Base-by-base conservation (phyloP, 495 filamentous ascomycete species). In the Neurospora sp. region DNA sequence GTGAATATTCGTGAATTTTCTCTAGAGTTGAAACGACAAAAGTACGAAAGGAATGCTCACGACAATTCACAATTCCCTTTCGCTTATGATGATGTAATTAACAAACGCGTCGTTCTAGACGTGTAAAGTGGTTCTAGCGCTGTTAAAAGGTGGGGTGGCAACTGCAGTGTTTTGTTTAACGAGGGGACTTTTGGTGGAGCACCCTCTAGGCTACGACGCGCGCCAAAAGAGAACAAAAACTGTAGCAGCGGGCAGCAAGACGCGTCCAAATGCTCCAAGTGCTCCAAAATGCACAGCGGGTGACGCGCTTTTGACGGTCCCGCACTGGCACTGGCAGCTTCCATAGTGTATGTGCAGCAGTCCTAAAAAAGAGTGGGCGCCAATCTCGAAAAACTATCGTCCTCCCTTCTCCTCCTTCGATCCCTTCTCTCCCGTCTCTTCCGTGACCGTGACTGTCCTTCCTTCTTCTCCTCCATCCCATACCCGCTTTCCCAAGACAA, bases 381-480 rank as follows among this genome's bases (percentile, higher is more conserved):
- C 28, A 66, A 34, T 66, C 54, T 66, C 13, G 28, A 66, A 38
- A 74, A 54, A 15, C 39, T 13, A n/a, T 48, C 43, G 6, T 39
- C 24, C 13, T 24, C 37, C 42, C 72, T 62, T 37, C 70, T 34
- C 28, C 38, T 66, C 28, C 43, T 71, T 48, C 62, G 54, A 69
- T 39, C 36, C 19, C 40, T 40, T 69, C 42, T 38, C 37, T 66
- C 71, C 70, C 71, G 42, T 45, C 28, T 11, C 66, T 69, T 71
- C 70, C 38, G 45, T 71, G 54, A 34, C 54, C 3, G 54, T 66
- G 54, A 66, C 54, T 34, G 54, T 71, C 77, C 40, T 70, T 43
- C 54, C 62, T 70, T 42, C 72, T 59, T 62, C 74, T 71, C 66
- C 42, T 70, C 66, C 43, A n/a, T 71, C 28, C n/a, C 43, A 43